Evolutionary conservation across 805 yeast species (phyloP), one percentile per base, ranked within the genome.

Genomic region (Myxozyma mucilagina): DNA sequence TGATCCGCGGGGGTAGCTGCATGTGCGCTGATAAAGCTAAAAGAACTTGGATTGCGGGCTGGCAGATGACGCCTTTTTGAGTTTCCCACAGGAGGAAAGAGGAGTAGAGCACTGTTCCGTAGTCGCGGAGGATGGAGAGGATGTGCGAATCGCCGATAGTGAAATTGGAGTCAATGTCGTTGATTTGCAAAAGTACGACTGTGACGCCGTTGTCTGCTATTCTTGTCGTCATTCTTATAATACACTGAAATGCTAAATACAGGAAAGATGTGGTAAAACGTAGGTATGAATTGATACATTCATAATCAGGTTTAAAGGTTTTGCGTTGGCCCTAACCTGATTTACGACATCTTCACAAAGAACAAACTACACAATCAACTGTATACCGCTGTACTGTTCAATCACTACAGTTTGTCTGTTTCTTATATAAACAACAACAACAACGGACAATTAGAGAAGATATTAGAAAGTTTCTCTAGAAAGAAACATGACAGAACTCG

Each of bases 401-500:
- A n/a, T n/a, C n/a, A n/a, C n/a, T n/a, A n/a, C n/a, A n/a, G n/a
- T n/a, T n/a, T n/a, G n/a, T n/a, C n/a, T n/a, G n/a, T n/a, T n/a
- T n/a, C n/a, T n/a, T n/a, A n/a, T n/a, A n/a, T n/a, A n/a, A n/a
- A n/a, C n/a, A n/a, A 42, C 47, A 2, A 8, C 47, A 29, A 42
- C 20, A 10, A 14, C 42, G n/a, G n/a, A 5, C 42, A 16, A 38
- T n/a, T n/a, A n/a, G n/a, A n/a, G n/a, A n/a, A n/a, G n/a, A n/a
- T n/a, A n/a, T n/a, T 32, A 29, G 42, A 16, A 48, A 48, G 16
- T 8, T 20, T 20, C 18, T n/a, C 13, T 11, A 45, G 32, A 6
- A 7, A 18, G 49, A 24, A 31, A 35, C 35, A 60, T 61, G 65
- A 52, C 65, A 24, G 65, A 61, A 11, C n/a, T n/a, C n/a, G 43